Evolutionary conservation across 2,329 filamentous ascomycete species (phyloP).

Genomic region (Bipolaris oryzae): DNA sequence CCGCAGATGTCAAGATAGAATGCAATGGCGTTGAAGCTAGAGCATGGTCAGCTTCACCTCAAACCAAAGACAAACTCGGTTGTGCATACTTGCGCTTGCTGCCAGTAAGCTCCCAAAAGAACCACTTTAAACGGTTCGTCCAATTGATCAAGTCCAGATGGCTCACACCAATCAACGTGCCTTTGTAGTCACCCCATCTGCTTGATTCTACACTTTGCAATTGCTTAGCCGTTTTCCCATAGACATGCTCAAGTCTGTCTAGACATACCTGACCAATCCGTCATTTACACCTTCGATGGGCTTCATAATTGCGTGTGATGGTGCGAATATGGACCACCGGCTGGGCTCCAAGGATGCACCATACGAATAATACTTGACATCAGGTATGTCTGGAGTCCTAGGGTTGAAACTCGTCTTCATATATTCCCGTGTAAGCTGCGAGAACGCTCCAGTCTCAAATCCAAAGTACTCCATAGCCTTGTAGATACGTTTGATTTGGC

Average conservation of each 20-base stretch:
- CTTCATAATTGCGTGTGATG: conserved; percentile 61
- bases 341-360: conserved; percentile 63
- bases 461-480: conserved; percentile 60
- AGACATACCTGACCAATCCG: conserved; percentile 61
- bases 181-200: conserved; percentile 67
- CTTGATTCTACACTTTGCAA: conserved; percentile 59
- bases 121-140: conserved; percentile 67
- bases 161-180: conserved; percentile 67
- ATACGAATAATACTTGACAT: conserved; percentile 67
- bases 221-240: neutral
- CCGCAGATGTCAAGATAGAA: conserved; percentile 70
- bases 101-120: conserved; percentile 62
- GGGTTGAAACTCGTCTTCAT: conserved; percentile 66
- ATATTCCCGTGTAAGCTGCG: conserved; percentile 65
- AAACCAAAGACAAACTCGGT: too few species aligned
- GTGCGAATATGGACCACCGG: conserved; percentile 62
- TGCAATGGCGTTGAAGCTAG: conserved; percentile 67
- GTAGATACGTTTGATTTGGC: conserved; percentile 61
- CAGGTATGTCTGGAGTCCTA: conserved; percentile 60
- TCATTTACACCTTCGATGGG: conserved; percentile 65
- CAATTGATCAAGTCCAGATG: conserved; percentile 71
- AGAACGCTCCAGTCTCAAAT: conserved; percentile 65
- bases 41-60: conserved; percentile 17
- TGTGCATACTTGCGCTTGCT: conserved; percentile 58
- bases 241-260: neutral